These are phyloP conservation scores for Penicillium canariense DNA, from an alignment of 495 filamentous ascomycete genomes.

Conservation along the genomic window DNA sequence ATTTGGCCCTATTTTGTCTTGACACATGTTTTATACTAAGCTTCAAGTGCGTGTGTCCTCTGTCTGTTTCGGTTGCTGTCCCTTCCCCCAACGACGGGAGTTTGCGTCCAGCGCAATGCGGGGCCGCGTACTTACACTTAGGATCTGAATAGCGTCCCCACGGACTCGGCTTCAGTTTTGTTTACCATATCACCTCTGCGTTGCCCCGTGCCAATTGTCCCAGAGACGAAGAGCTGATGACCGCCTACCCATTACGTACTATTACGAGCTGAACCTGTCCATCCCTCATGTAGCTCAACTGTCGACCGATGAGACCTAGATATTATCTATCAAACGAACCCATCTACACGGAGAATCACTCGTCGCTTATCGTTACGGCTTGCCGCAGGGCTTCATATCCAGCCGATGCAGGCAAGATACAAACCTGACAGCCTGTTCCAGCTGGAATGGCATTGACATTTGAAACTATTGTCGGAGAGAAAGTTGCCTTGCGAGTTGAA, in stretches of 20 bases:
- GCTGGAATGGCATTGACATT: constrained; percentile 66
- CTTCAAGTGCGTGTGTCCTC: no score
- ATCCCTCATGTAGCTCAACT: background rate
- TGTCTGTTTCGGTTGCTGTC: background rate
- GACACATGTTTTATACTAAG: no score
- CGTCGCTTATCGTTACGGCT: constrained; percentile 74
- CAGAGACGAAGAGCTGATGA: background rate
- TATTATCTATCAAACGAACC: constrained; percentile 51
- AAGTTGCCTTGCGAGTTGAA: constrained; percentile 77
- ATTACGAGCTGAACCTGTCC: background rate
- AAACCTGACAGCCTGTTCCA: constrained; percentile 76
- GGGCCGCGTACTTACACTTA: constrained; percentile 1
- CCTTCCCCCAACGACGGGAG: background rate
- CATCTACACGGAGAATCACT: constrained; percentile 70
- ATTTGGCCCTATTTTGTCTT: no score
- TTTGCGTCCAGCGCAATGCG: background rate
- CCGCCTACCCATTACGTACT: background rate
- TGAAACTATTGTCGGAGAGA: constrained; percentile 82
- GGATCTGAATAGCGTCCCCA: background rate
- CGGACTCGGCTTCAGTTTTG: background rate
- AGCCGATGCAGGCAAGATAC: constrained; percentile 76
- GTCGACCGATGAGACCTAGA: background rate
- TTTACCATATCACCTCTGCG: no score
- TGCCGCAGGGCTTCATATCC: constrained; percentile 69
- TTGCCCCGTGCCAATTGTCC: background rate